Base-by-base conservation (phyloP, 2,329 filamentous ascomycete genomes). In the Neonectria neomacrospora region DNA sequence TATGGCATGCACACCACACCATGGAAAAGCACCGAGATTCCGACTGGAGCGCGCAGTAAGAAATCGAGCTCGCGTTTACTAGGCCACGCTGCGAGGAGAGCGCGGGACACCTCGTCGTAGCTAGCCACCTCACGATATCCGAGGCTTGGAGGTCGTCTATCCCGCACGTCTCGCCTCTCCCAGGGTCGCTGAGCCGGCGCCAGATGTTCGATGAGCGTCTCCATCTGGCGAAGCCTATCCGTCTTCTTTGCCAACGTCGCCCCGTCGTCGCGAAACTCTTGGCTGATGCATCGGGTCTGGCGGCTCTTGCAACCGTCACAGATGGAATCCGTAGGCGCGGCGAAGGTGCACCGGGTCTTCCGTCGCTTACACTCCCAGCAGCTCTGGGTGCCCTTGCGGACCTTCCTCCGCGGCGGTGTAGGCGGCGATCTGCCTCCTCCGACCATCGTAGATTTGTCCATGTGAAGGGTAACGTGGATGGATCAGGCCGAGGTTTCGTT, bases 1-100 rank as follows among this genome's bases (percentile, higher is more conserved):
- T 37, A 37, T 44, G 59, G 0, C 74, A 5, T 23, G 79, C 75
- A 0, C 34, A 37, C 34, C 34, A 37, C 14, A 14, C 34, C 34
- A 12, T 37, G 34, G 14, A 37, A 37, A 16, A 37, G 34, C 16
- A 37, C 34, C 16, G 34, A 37, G 16, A 37, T 37, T 14, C 34
- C 34, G 34, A 37, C 34, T n/a, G 34, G 16, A 14, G 34, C 34
- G 16, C 34, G 34, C 34, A 37, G 34, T 37, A 37, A 6, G 34
- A n/a, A 14, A 37, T 37, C 34, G 6, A 37, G 34, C 34, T 37
- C 14, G 8, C n/a, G 14, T 14, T 37, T 14, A 16, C 34, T n/a
- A 6, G 34, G 34, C 34, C 34, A 37, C 1, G 6, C 34, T n/a
- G 14, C 34, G 34, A 37, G 6, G 14, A 37, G 34, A 37, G 34